These are phyloP conservation scores for Pestalotiopsis sp. DNA, from an alignment of 2,329 filamentous ascomycete genomes.

Conservation along the genomic window DNA sequence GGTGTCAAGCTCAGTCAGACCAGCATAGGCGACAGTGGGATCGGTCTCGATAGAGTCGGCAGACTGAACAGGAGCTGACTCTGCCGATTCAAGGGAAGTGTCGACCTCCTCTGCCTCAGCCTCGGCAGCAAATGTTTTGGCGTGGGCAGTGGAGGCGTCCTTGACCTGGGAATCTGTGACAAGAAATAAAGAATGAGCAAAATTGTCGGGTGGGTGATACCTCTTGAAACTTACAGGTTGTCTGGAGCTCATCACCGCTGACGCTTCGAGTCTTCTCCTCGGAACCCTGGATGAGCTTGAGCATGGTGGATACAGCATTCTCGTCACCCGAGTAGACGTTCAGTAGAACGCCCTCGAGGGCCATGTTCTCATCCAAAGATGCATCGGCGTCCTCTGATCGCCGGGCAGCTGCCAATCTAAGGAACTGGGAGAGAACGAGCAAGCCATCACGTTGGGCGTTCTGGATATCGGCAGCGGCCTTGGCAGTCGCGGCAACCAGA, in stretches of 20 bases:
- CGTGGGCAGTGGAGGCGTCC: conserved; percentile 53
- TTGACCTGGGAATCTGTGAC: conserved; percentile 58
- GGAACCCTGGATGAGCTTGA: conserved; percentile 74
- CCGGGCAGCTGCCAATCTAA: conserved; percentile 75
- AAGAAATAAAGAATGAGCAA: conserved; percentile 22
- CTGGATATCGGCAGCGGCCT: conserved; percentile 53
- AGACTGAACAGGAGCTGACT: conserved; percentile 28
- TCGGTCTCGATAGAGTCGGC: conserved; percentile 50
- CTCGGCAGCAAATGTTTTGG: conserved; percentile 22
- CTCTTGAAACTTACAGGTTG: conserved; percentile 65
- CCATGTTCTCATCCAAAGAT: conserved; percentile 70
- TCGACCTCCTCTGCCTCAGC: conserved; percentile 32
- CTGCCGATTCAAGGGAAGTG: conserved; percentile 32
- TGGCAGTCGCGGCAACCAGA: conserved; percentile 53
- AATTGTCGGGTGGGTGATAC: neutral
- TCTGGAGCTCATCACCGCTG: conserved; percentile 61
- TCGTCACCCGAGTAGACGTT: conserved; percentile 79
- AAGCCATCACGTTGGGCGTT: conserved; percentile 64
- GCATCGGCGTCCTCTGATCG: conserved; percentile 68
- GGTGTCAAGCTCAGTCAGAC: conserved; percentile 66
- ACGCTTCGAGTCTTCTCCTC: conserved; percentile 67
- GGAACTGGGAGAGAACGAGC: conserved; percentile 74
- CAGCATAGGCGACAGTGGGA: conserved; percentile 66
- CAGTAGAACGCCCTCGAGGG: conserved; percentile 77
- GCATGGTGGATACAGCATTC: conserved; percentile 70